These are phyloP conservation scores for Colletotrichum cereale DNA, from an alignment of 2,329 filamentous ascomycete genomes.

Conservation along the genomic window DNA sequence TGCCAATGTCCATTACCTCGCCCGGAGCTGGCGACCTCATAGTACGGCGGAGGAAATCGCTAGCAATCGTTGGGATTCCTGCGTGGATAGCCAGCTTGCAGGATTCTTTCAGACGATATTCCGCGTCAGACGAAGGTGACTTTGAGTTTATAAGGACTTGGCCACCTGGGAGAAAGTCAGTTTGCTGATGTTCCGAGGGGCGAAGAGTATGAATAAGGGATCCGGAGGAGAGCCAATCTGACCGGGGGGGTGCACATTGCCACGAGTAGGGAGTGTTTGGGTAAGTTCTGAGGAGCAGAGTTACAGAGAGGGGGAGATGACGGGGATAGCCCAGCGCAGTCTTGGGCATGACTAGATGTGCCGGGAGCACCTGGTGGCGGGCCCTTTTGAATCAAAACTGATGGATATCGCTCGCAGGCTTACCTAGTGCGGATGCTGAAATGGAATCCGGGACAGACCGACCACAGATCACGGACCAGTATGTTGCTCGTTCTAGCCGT, in stretches of 20 bases:
- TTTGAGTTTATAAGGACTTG: slow-evolving; percentile 34
- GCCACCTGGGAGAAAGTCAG: slow-evolving; percentile 32
- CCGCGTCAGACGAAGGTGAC: slow-evolving; percentile 38
- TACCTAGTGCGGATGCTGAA: slow-evolving; percentile 34
- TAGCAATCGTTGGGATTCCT: slow-evolving; percentile 26
- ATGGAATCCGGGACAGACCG: slow-evolving; percentile 35
- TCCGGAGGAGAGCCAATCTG: slow-evolving; percentile 1
- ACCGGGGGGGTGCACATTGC: slow-evolving; percentile 29
- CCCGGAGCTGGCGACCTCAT: slow-evolving; percentile 60
- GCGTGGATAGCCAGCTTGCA: slow-evolving; percentile 37
- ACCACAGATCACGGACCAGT: slow-evolving; percentile 35
- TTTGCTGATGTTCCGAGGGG: slow-evolving; percentile 10
- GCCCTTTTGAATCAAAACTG: slow-evolving; percentile 33
- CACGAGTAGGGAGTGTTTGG: slow-evolving; percentile 37
- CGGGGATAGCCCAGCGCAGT: slow-evolving; percentile 28
- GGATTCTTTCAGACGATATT: slow-evolving; percentile 24
- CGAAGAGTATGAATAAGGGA: slow-evolving; percentile 18
- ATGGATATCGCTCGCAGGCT: slow-evolving; percentile 33
- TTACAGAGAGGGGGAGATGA: slow-evolving; percentile 5
- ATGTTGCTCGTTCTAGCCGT: slow-evolving; percentile 35
- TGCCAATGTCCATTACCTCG: slow-evolving; percentile 66
- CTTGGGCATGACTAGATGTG: slow-evolving; percentile 38
- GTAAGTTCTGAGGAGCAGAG: slow-evolving; percentile 22
- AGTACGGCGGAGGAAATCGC: slow-evolving; percentile 43
- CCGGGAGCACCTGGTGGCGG: slow-evolving; percentile 38